A percentile compares a stretch with the other conserved stretches of the same genome.
These are phyloP conservation scores for Penicillium sp. DNA, from an alignment of 2,329 filamentous ascomycete species.

Conservation along the genomic window DNA sequence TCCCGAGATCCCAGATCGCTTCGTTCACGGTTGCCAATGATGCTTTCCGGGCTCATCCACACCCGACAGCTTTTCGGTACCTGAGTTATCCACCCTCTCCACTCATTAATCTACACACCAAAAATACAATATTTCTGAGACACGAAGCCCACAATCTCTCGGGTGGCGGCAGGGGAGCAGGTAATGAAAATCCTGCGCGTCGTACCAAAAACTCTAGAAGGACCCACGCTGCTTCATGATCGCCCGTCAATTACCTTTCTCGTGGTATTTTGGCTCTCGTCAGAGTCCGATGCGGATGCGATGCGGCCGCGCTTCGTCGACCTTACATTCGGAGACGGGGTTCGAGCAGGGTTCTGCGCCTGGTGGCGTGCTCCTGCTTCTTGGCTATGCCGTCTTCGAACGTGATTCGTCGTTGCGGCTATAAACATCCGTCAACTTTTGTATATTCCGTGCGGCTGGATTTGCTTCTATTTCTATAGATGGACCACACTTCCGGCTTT, in stretches of 20 bases:
- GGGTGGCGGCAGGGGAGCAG: slow-evolving; percentile 9
- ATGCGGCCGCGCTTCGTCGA: not conserved
- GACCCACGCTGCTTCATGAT: slow-evolving; percentile 3
- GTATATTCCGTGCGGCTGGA: not conserved
- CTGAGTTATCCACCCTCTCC: not conserved
- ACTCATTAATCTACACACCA: not conserved
- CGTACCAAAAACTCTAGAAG: not conserved
- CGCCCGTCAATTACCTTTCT: slow-evolving; percentile 2
- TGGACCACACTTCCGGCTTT: not conserved
- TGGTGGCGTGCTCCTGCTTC: slow-evolving; percentile 6
- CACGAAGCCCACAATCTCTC: slow-evolving; percentile 2
- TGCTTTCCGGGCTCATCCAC: not conserved
- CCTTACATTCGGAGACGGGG: not conserved
- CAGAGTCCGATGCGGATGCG: not conserved
- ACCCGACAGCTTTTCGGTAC: not conserved
- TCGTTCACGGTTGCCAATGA: not conserved
- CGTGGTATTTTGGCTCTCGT: not conserved
- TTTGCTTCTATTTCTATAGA: not conserved
- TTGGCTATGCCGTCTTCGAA: not conserved
- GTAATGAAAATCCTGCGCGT: slow-evolving; percentile 9
- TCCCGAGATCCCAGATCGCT: not conserved
- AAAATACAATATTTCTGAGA: slow-evolving; percentile 9
- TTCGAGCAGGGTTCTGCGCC: not conserved
- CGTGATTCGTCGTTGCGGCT: slow-evolving; percentile 2
- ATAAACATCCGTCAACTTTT: not conserved